These are phyloP conservation scores for Dorcoceras hygrometricum DNA, from an alignment of 257 asterid genomes.

Conservation along the genomic window DNA sequence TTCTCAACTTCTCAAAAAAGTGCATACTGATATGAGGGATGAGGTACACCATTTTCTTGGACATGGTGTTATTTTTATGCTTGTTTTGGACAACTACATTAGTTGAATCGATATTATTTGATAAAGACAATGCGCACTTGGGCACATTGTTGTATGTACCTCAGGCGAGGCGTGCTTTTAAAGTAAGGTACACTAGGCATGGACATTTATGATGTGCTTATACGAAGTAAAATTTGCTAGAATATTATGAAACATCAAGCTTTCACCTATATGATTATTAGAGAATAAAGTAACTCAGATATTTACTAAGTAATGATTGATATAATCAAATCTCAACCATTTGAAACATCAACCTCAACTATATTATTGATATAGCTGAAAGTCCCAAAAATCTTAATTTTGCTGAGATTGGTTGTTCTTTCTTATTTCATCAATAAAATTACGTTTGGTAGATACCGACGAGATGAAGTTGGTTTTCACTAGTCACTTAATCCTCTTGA, in stretches of 20 bases:
- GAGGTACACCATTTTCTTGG: conserved; percentile 19
- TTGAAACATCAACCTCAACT: too few species aligned
- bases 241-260: neutral
- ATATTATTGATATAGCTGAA: too few species aligned
- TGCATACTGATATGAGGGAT: conserved; percentile 17
- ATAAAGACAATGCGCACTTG: neutral
- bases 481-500: too few species aligned
- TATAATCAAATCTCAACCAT: too few species aligned
- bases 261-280: too few species aligned
- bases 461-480: too few species aligned
- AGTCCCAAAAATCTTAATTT: too few species aligned
- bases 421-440: too few species aligned
- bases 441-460: too few species aligned
- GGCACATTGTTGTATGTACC: neutral
- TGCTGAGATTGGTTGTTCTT: too few species aligned
- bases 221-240: neutral
- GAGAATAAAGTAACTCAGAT: too few species aligned
- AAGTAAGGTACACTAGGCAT: neutral
- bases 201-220: neutral
- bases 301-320: too few species aligned
- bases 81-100: conserved; percentile 13
- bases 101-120: neutral
- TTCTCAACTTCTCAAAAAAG: neutral
- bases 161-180: neutral
- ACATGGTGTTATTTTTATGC: conserved; percentile 2